Base-by-base conservation (phyloP, 495 filamentous ascomycete species). In the Neurospora sp. region DNA sequence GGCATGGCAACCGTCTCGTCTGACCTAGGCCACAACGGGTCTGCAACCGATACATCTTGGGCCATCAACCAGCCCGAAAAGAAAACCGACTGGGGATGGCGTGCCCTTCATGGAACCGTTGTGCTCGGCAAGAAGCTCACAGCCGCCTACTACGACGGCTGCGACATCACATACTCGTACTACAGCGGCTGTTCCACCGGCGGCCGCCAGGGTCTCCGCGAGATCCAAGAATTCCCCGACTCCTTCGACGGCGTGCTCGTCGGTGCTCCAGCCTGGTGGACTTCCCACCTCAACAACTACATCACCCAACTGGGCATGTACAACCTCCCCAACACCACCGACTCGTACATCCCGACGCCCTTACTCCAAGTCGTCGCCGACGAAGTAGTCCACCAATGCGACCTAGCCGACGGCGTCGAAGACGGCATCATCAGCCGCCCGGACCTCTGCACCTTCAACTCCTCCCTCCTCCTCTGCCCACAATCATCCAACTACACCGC, bases 311-410 rank as follows among this genome's bases (percentile, higher is more conserved):
- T 82, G 1, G 79, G 78, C 0, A 76, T 75, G 18, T 83, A 79
- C 75, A 83, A 84, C 73, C 81, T 82, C 62, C 83, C 84, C 0
- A 76, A 79, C 5, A 77, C 78, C 18, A 85, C 84, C 10, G 77
- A 84, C 0, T 85, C 83, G 38, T 88, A 88, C 72, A 87, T 92
- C 20, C 78, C 86, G 5, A 73, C 83, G 39, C 75, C 81, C 0
- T 76, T 85, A 5, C 88, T 89, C 78, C 76, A 80, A 0, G 77
- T 84, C n/a, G 85, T 90, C 41, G 86, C 85, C 11, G 78, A 83
- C 0, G 88, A 90, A 77, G 84, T 92, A n/a, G n/a, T 91, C n/a
- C 83, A 83, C 5, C 90, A 92, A 76, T 93, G 90, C 72, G 90
- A 93, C 76, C 74, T 62, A 3, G 79, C 86, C 41, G 91, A 92